phyloP scores from a whole-genome alignment of 1,139 yeast genomes.

The Nakaseomyces delphensis region DNA sequence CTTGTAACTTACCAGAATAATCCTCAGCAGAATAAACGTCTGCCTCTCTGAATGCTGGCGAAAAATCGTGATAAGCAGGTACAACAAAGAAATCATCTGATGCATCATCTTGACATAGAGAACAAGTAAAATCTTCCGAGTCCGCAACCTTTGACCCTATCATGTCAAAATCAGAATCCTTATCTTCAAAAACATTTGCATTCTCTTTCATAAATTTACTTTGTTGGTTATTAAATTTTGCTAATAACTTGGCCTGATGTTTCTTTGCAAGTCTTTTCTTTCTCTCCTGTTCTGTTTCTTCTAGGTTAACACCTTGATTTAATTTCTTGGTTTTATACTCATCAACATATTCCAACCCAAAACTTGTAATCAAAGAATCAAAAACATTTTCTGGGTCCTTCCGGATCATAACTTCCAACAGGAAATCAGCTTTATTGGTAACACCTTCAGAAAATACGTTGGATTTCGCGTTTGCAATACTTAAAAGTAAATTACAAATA shows the following conservation, averaged over 20 bases:
- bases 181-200: slow-evolving; percentile 30
- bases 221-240: slow-evolving; percentile 74
- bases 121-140: slow-evolving; percentile 39
- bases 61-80: slow-evolving; percentile 35
- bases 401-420: slow-evolving; percentile 43
- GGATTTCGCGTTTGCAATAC: slow-evolving; percentile 40
- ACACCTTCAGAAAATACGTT: slow-evolving; percentile 39
- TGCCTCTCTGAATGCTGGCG: slow-evolving; percentile 36
- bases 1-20: slow-evolving; percentile 22
- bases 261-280: slow-evolving; percentile 52
- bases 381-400: slow-evolving; percentile 41
- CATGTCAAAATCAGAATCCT: slow-evolving; percentile 36
- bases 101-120: slow-evolving; percentile 57
- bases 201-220: slow-evolving; percentile 51
- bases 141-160: slow-evolving; percentile 31
- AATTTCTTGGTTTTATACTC: slow-evolving; percentile 40
- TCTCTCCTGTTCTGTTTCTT: slow-evolving; percentile 45
- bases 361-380: slow-evolving; percentile 45
- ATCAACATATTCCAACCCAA: slow-evolving; percentile 48
- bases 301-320: slow-evolving; percentile 38
- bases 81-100: slow-evolving; percentile 44
- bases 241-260: slow-evolving; percentile 61
- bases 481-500: slow-evolving; percentile 45
- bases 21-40: slow-evolving; percentile 26
- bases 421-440: slow-evolving; percentile 45